Percentiles rank a stretch among this genome's conserved stretches.
Evolutionary conservation across 768 basidiomycete genomes (phyloP).

Genomic region (Collybiopsis confluens): DNA sequence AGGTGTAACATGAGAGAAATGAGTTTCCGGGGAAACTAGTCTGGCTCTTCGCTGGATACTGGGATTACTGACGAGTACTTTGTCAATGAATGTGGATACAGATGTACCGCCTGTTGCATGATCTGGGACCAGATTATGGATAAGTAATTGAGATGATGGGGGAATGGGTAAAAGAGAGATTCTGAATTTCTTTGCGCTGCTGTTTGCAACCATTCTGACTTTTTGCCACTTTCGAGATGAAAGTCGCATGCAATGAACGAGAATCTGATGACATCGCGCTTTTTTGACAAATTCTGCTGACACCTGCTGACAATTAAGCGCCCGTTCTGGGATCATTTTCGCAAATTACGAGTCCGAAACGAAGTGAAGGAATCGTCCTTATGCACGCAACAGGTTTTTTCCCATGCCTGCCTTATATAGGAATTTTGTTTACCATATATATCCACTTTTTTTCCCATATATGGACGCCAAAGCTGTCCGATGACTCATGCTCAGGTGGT

Average conservation of each 20-base stretch:
- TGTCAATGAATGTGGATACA: conserved; percentile 44
- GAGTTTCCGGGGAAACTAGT: conserved; percentile 50
- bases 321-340: not conserved
- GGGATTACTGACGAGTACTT: conserved; percentile 47
- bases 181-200: conserved; percentile 18
- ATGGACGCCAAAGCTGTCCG: too few relatives aligned
- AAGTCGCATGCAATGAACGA: not conserved
- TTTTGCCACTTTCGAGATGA: not conserved
- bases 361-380: too few relatives aligned
- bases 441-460: too few relatives aligned
- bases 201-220: not conserved
- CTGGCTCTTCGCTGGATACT: conserved; percentile 69
- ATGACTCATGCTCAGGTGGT: too few relatives aligned
- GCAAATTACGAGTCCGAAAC: too few relatives aligned
- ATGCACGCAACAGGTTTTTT: too few relatives aligned
- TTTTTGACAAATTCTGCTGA: too few relatives aligned
- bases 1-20: conserved; percentile 82
- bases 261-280: not conserved
- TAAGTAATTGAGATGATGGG: conserved; percentile 34
- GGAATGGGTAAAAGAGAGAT: conserved; percentile 55
- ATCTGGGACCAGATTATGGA: conserved; percentile 55
- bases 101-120: conserved; percentile 39
- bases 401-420: too few relatives aligned
- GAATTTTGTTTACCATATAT: too few relatives aligned
- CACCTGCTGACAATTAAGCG: too few relatives aligned